These are phyloP conservation scores for Paramecium pentaurelia DNA, from an alignment of 73 alveolate genomes.

Conservation along the genomic window DNA sequence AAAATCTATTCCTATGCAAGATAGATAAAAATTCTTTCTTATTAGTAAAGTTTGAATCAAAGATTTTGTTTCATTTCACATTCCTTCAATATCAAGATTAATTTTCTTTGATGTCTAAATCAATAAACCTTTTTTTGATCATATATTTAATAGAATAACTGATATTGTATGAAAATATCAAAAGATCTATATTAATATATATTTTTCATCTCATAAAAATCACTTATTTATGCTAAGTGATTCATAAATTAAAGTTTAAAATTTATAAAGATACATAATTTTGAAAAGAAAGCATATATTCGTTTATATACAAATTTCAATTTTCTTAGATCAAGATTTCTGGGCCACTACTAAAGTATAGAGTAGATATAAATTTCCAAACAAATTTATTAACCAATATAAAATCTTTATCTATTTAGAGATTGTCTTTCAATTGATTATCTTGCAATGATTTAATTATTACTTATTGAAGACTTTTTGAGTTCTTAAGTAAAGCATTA, in stretches of 20 bases:
- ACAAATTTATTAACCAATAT: not conserved
- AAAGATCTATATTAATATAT: not conserved
- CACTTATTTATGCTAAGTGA: not conserved
- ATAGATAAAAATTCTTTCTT: not conserved
- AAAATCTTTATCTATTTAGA: not conserved
- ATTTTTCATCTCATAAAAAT: not conserved
- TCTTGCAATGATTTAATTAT: not conserved
- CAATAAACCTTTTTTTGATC: not conserved
- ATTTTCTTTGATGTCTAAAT: not conserved
- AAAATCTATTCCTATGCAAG: not conserved
- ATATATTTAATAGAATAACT: not conserved
- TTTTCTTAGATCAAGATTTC: not conserved
- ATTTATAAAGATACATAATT: not conserved
- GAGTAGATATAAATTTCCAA: not conserved
- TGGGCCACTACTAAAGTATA: conserved; percentile 7
- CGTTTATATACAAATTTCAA: not conserved
- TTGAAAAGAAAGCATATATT: not conserved
- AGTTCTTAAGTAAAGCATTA: not conserved
- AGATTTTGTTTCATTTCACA: not conserved
- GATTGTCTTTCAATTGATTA: not conserved
- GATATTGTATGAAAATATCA: not conserved
- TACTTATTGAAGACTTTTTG: not conserved
- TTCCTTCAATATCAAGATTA: not conserved
- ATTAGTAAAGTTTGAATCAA: not conserved
- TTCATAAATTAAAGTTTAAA: not conserved